phyloP scores from a whole-genome alignment of 805 yeast species.

The Yamadazyma sp. region DNA sequence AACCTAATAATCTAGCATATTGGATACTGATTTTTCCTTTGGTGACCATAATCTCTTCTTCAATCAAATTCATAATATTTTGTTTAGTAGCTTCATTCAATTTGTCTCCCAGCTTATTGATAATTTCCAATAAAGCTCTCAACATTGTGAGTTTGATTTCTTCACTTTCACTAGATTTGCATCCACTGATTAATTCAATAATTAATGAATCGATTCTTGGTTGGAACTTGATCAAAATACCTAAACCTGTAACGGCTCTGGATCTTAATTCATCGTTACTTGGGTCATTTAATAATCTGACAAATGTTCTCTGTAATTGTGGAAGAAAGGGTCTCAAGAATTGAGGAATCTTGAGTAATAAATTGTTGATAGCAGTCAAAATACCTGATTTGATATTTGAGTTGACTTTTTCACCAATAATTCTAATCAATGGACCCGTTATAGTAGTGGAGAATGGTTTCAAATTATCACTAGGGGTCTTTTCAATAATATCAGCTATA shows the following conservation, averaged over 20 bases:
- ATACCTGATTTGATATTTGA: conserved; percentile 95
- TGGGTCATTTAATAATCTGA: conserved; percentile 81
- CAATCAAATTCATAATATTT: conserved; percentile 68
- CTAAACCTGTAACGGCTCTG: conserved; percentile 87
- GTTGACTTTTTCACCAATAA: conserved; percentile 91
- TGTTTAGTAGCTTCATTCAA: conserved; percentile 72
- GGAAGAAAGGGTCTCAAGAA: conserved; percentile 94
- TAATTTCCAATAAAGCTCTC: conserved; percentile 79
- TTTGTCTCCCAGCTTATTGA: conserved; percentile 71
- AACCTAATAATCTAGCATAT: conserved; percentile 75
- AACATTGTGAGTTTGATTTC: conserved; percentile 86
- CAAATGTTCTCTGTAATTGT: conserved; percentile 95
- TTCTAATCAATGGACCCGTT: conserved; percentile 97
- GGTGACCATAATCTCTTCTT: conserved; percentile 54
- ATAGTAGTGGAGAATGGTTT: conserved; percentile 88
- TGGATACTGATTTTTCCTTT: conserved; percentile 67
- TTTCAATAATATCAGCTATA: conserved; percentile 79
- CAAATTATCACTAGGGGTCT: conserved; percentile 79
- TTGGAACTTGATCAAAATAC: conserved; percentile 82
- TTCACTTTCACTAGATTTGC: conserved; percentile 56
- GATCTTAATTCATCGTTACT: conserved; percentile 67
- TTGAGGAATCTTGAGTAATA: conserved; percentile 82
- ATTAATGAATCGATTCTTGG: conserved; percentile 93
- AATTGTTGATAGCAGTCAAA: conserved; percentile 72
- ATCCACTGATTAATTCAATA: conserved; percentile 76